Evolutionary conservation across 768 basidiomycete species (phyloP).

Genomic region (Symmetrospora coprosmae): DNA sequence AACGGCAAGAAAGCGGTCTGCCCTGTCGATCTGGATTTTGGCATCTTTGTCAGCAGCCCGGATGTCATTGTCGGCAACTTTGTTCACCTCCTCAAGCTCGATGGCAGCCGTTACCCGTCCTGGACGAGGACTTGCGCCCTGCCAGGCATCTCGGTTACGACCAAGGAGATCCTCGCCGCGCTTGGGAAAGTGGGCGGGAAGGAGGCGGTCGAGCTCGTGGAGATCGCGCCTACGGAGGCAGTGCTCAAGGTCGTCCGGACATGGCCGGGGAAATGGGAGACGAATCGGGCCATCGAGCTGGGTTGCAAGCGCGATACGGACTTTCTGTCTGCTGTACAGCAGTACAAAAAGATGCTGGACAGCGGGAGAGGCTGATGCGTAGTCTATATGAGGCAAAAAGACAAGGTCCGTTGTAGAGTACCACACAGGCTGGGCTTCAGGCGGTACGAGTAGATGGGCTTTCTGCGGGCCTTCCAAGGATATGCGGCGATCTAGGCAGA

Average conservation of each 20-base stretch:
- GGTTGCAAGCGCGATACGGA: conserved; percentile 8
- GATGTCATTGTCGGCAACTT: conserved; percentile 48
- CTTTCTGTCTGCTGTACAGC: conserved; percentile 16
- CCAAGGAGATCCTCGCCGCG: conserved; percentile 47
- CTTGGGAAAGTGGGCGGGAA: conserved; percentile 46
- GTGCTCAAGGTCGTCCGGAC: conserved; percentile 10
- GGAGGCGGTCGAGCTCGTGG: conserved; percentile 42
- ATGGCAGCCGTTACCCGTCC: conserved; percentile 39
- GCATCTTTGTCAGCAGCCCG: conserved; percentile 45
- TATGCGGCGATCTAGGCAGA: too few species aligned
- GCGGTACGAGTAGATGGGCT: too few species aligned
- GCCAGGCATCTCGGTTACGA: conserved; percentile 49
- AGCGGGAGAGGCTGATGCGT: conserved; percentile 2
- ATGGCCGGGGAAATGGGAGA: conserved; percentile 9
- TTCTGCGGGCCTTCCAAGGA: too few species aligned
- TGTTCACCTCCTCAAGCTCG: conserved; percentile 43
- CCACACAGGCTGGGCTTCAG: too few species aligned
- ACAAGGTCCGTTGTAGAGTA: too few species aligned
- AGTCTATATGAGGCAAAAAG: too few species aligned
- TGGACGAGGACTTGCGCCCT: conserved; percentile 48
- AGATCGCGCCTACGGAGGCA: not conserved
- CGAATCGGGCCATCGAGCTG: conserved; percentile 8
- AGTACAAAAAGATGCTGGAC: conserved; percentile 13
- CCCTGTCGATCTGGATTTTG: conserved; percentile 46
- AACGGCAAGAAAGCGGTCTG: conserved; percentile 44